phyloP scores from a whole-genome alignment of 163 green algal species.

The Prototheca wickerhamii region DNA sequence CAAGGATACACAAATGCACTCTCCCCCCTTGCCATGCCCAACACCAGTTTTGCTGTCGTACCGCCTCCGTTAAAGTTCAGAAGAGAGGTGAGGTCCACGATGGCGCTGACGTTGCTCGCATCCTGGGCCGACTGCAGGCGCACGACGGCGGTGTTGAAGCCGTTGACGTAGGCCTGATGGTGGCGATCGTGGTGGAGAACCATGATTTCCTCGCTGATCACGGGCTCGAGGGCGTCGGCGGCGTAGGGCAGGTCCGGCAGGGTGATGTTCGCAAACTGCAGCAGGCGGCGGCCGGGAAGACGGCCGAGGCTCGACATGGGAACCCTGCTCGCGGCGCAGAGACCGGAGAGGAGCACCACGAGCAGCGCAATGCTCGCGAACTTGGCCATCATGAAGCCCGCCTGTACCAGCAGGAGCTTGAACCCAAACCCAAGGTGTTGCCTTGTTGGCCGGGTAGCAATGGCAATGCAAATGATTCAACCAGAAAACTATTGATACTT shows the following conservation, averaged over 20 bases:
- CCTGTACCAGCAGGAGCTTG: too few species aligned
- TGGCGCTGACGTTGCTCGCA: slow-evolving; percentile 63
- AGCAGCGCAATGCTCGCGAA: too few species aligned
- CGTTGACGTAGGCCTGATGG: slow-evolving; percentile 84
- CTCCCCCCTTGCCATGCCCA: slow-evolving; percentile 1
- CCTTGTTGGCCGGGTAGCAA: too few species aligned
- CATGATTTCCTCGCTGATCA: slow-evolving; percentile 93
- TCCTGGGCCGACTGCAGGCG: slow-evolving; percentile 58
- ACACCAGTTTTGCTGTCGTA: slow-evolving; percentile 19
- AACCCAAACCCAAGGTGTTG: too few species aligned
- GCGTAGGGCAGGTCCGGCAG: slow-evolving; percentile 91
- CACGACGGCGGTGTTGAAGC: slow-evolving; percentile 77
- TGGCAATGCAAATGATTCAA: too few species aligned
- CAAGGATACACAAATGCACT: neutral
- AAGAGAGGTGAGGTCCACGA: slow-evolving; percentile 70
- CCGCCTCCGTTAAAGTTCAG: slow-evolving; percentile 96
- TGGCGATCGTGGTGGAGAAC: slow-evolving; percentile 94
- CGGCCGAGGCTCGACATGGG: neutral
- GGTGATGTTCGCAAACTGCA: slow-evolving; percentile 18
- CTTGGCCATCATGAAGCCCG: too few species aligned
- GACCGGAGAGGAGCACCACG: neutral
- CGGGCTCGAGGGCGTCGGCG: slow-evolving; percentile 82
- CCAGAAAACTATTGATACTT: too few species aligned
- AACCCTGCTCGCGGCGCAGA: neutral
- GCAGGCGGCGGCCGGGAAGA: neutral